A percentile compares a stretch with the other conserved stretches of the same genome.
Conservation (phyloP, 129 eudicot genomes). For the Helianthus tuberosus region DNA sequence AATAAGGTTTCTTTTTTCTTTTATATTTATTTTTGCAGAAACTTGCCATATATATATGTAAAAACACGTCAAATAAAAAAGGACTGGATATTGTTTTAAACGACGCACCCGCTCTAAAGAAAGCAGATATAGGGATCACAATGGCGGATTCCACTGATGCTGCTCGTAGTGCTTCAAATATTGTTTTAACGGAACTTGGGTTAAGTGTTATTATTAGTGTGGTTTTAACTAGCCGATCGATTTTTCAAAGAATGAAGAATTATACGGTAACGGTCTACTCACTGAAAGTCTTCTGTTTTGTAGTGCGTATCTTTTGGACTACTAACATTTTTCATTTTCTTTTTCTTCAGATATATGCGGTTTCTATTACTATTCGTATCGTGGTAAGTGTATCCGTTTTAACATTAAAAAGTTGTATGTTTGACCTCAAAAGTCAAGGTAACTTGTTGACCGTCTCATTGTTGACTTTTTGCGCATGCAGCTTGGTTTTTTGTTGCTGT, state of each 20-base stretch:
- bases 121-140: conserved; percentile 88
- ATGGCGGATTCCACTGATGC: conserved; percentile 91
- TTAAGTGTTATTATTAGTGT: conserved; percentile 90
- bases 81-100: too few species aligned
- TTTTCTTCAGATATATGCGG: conserved; percentile 90
- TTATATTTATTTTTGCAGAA: too few species aligned
- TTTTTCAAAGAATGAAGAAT: conserved; percentile 89
- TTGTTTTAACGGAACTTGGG: conserved; percentile 88
- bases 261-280: conserved; percentile 59
- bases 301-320: not conserved
- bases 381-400: conserved; percentile 59
- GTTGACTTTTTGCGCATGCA: conserved; percentile 37
- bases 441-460: conserved; percentile 5
- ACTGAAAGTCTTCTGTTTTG: not conserved
- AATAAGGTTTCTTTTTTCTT: conserved; percentile 8
- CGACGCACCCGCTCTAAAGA: conserved; percentile 85
- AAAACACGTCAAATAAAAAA: too few species aligned
- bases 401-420: conserved; percentile 4
- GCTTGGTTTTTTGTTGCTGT: conserved; percentile 86
- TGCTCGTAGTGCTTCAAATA: conserved; percentile 94
- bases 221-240: conserved; percentile 90
- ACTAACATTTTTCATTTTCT: not conserved
- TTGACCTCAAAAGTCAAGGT: conserved; percentile 16
- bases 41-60: conserved; percentile 9
- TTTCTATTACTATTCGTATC: conserved; percentile 92